These are phyloP conservation scores for Medicago arabica DNA, from an alignment of 306 rosid species.

Conservation along the genomic window DNA sequence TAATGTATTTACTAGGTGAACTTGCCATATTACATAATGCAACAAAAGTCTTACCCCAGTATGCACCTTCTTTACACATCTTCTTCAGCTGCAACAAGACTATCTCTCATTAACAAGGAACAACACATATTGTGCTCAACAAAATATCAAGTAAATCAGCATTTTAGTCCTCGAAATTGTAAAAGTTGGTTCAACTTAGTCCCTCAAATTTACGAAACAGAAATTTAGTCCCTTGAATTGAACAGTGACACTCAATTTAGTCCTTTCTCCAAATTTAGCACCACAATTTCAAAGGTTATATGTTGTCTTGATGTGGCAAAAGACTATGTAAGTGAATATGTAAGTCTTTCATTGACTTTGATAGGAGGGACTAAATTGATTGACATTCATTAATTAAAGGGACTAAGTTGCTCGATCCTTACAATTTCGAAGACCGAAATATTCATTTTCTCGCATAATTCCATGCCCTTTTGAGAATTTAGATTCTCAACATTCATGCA, in stretches of 20 bases:
- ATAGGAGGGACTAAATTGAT: background rate
- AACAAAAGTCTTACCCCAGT: slow-evolving; percentile 77
- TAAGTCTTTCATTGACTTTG: too few relatives aligned
- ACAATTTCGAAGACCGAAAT: background rate
- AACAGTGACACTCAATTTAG: background rate
- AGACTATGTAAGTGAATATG: too few relatives aligned
- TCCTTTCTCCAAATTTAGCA: background rate
- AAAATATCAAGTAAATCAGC: background rate
- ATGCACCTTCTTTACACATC: slow-evolving; percentile 97
- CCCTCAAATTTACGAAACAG: background rate
- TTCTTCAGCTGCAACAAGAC: slow-evolving; percentile 84
- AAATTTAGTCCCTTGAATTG: background rate
- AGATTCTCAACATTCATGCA: background rate
- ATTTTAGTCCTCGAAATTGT: background rate
- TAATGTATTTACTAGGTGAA: background rate
- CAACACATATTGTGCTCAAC: slow-evolving; percentile 20
- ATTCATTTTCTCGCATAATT: background rate
- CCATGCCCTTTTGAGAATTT: background rate
- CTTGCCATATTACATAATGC: slow-evolving; percentile 15
- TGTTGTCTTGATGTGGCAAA: too few relatives aligned
- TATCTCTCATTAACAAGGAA: slow-evolving; percentile 39
- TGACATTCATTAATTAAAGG: background rate
- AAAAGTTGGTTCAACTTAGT: background rate
- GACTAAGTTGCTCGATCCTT: background rate
- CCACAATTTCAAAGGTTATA: background rate